Conservation (phyloP, 78 protist species). For the Paratrimastix pyriformis region DNA sequence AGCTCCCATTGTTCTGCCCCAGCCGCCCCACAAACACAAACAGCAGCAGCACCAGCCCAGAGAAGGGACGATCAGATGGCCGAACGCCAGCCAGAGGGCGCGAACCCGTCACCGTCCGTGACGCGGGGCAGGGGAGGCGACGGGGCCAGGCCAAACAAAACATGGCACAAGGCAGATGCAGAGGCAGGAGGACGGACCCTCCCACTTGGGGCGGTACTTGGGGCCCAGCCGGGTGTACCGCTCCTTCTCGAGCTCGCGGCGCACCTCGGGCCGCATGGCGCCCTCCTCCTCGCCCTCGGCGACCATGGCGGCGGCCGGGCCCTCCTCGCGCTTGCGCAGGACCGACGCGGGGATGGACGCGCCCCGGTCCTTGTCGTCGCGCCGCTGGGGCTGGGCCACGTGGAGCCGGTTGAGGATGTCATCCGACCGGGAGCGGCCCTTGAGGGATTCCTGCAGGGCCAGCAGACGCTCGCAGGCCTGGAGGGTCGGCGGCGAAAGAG, state of each 20-base stretch:
- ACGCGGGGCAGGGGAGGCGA: not conserved
- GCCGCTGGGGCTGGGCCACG: conserved; percentile 61
- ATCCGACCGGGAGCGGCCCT: conserved; percentile 10
- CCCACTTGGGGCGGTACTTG: too few relatives aligned
- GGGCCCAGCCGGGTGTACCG: too few relatives aligned
- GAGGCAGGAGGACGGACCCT: not conserved
- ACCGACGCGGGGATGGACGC: not conserved
- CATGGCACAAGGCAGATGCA: not conserved
- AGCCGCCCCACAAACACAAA: not conserved
- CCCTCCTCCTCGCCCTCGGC: conserved; percentile 23
- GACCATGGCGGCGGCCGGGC: conserved; percentile 2
- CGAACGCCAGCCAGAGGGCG: not conserved
- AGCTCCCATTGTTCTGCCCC: conserved; percentile 31
- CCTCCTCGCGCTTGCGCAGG: not conserved
- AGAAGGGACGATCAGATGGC: not conserved
- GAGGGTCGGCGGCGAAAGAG: not conserved
- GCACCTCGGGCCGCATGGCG: too few relatives aligned
- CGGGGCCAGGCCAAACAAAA: not conserved
- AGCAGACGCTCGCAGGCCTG: conserved; percentile 81
- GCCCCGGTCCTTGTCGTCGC: conserved; percentile 55
- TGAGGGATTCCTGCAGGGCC: conserved; percentile 59
- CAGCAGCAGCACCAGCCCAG: not conserved
- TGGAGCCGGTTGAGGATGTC: conserved; percentile 50
- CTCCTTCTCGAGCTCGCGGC: too few relatives aligned
- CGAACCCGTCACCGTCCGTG: not conserved